These are phyloP conservation scores for Metarhizium brunneum DNA, from an alignment of 2,329 filamentous ascomycete genomes.

Conservation along the genomic window DNA sequence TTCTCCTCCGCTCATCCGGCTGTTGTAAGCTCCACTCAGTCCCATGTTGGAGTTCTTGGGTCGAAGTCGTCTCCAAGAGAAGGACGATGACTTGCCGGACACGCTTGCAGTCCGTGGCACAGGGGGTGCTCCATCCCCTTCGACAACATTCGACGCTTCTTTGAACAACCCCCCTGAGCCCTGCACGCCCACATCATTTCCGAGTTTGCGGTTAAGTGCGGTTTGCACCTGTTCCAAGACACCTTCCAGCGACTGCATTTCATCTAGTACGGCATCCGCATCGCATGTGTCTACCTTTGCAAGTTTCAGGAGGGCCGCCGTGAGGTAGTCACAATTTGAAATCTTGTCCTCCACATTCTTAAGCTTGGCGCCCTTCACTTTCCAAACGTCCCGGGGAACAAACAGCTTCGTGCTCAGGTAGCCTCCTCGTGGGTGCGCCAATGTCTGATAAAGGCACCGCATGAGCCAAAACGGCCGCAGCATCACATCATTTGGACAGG, in stretches of 20 bases:
- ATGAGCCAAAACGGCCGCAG: slow-evolving; percentile 98
- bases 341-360: slow-evolving; percentile 91
- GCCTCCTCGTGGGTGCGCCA: slow-evolving; percentile 83
- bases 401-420: slow-evolving; percentile 90
- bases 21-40: slow-evolving; percentile 39
- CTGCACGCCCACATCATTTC: slow-evolving; percentile 84
- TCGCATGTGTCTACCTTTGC: slow-evolving; percentile 79
- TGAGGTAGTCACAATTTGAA: slow-evolving; percentile 81
- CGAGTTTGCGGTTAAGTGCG: slow-evolving; percentile 70
- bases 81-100: slow-evolving; percentile 58
- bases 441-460: slow-evolving; percentile 85
- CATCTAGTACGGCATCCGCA: slow-evolving; percentile 83
- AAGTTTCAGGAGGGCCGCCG: slow-evolving; percentile 77
- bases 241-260: slow-evolving; percentile 83
- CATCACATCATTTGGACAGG: slow-evolving; percentile 80
- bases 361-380: slow-evolving; percentile 86
- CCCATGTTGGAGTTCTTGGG: slow-evolving; percentile 75
- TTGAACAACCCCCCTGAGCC: slow-evolving; percentile 66
- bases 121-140: slow-evolving; percentile 30
- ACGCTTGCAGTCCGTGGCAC: slow-evolving; percentile 50
- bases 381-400: slow-evolving; percentile 86
- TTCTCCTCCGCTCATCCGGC: slow-evolving; percentile 14
- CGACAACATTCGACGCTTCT: slow-evolving; percentile 45
- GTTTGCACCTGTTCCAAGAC: slow-evolving; percentile 80
- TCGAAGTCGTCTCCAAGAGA: slow-evolving; percentile 82